Base-by-base conservation (phyloP, 768 basidiomycete genomes). In the Scleroderma citrinum region DNA sequence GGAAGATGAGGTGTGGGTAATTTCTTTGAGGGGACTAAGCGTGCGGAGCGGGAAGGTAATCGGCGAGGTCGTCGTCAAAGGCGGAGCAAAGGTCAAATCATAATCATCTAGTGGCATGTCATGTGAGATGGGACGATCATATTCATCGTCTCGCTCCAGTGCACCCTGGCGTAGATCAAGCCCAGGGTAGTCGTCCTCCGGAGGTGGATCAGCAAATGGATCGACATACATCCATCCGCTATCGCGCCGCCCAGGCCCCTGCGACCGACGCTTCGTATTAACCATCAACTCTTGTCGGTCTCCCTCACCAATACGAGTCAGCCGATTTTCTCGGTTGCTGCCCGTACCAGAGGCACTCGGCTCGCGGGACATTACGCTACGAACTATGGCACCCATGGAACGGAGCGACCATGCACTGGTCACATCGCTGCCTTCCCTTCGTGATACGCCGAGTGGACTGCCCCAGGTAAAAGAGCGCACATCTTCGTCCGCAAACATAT, bases 401-500 rank as follows among this genome's bases (percentile, higher is more conserved):
- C 63, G 72, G 48, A 82, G 54, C 20, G 81, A 81, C 80, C 79
- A 82, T 6, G 72, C 64, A 44, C 79, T 57, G 10, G 52, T 76
- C n/a, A 70, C 71, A 5, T 65, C 69, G 35, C 71, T 71, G 8
- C 67, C 71, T 48, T 75, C 74, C 26, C 70, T 67, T 17, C 64
- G 48, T 52, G 53, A 16, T n/a, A 40, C 24, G 10, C 17, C 53
- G 65, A 54, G 48, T 35, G 49, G 38, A 30, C 53, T 52, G 34
- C 34, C 47, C 53, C 48, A 40, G 12, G 56, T 57, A 36, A 85
- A 80, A 14, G 79, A 75, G 8, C 73, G 71, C 2, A 74, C 71
- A 56, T 89, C 87, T 64, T 89, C 87, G 47, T 91, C 86, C 3
- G 80, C 85, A 30, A 89, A 75, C 77, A 90, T 88, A 60, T 90